phyloP scores from a whole-genome alignment of 73 alveolate species.

The Symbiodinium natans region DNA sequence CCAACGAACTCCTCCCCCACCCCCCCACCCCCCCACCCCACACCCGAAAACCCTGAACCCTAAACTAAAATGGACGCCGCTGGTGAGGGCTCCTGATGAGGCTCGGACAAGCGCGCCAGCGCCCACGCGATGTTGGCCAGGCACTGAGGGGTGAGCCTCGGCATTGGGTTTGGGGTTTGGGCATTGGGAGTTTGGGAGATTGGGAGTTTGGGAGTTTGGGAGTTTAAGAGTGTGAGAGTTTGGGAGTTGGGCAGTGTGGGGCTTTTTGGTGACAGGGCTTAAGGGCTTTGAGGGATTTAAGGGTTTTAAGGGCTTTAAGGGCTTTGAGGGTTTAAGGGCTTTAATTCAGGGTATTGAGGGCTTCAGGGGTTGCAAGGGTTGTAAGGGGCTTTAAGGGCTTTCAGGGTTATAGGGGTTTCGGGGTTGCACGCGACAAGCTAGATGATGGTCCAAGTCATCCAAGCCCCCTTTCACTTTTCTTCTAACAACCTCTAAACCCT shows the following conservation, averaged over 20 bases:
- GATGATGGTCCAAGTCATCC: no score
- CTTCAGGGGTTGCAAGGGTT: no score
- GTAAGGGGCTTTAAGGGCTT: background rate
- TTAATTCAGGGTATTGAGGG: no score
- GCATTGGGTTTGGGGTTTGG: background rate
- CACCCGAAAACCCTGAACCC: background rate
- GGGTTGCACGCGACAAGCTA: no score
- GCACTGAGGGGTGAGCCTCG: constrained; percentile 46
- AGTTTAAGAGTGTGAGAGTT: background rate
- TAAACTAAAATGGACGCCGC: background rate
- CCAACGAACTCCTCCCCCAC: background rate
- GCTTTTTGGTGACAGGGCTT: background rate
- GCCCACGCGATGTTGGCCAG: constrained; percentile 60
- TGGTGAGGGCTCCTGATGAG: background rate
- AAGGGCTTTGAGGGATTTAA: no score
- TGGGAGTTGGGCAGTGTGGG: background rate
- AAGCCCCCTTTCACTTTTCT: no score
- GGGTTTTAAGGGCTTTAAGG: no score
- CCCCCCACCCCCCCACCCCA: background rate
- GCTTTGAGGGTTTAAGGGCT: no score
- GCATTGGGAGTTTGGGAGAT: background rate
- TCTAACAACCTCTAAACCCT: no score
- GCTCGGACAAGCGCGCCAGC: background rate
- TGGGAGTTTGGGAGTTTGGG: background rate
- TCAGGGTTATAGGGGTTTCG: background rate